Conservation (phyloP, 1,284 basidiomycete species). For the Melampsora larici-populina region DNA sequence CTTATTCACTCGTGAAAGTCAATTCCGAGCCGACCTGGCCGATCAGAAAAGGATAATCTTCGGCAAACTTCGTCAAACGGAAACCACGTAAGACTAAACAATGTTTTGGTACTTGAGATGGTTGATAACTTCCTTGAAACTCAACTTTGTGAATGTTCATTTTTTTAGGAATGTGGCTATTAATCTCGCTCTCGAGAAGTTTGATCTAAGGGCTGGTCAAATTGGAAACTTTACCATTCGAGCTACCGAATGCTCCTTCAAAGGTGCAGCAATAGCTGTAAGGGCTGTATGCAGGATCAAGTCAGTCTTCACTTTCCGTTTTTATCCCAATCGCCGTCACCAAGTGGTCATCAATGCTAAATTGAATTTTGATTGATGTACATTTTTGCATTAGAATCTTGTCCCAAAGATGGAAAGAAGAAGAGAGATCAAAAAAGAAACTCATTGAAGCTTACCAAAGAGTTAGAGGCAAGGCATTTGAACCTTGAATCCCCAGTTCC, state of each 20-base stretch:
- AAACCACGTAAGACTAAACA: slow-evolving; percentile 22
- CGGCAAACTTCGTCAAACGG: slow-evolving; percentile 15
- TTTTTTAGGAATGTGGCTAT: slow-evolving; percentile 34
- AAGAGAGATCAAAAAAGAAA: slow-evolving; percentile 28
- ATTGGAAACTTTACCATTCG: slow-evolving; percentile 27
- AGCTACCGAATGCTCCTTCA: slow-evolving; percentile 15
- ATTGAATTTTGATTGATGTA: neutral
- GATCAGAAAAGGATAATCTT: slow-evolving; percentile 69
- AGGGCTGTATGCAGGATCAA: slow-evolving; percentile 31
- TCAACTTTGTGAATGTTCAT: neutral
- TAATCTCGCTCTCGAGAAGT: slow-evolving; percentile 32
- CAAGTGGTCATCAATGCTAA: neutral
- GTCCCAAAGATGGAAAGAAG: slow-evolving; percentile 38
- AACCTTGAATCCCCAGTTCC: neutral
- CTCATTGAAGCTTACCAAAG: slow-evolving; percentile 37
- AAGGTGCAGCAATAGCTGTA: slow-evolving; percentile 26
- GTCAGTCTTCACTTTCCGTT: slow-evolving; percentile 1
- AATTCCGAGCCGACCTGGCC: slow-evolving; percentile 71
- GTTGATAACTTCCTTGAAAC: neutral
- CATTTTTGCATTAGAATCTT: slow-evolving; percentile 8
- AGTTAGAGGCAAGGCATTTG: slow-evolving; percentile 37
- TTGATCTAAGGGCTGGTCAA: slow-evolving; percentile 19
- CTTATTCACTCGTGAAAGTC: slow-evolving; percentile 79
- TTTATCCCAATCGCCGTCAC: neutral
- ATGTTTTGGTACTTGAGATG: neutral